Conservation (phyloP, 2,329 filamentous ascomycete species). For the Coniella lustricola region DNA sequence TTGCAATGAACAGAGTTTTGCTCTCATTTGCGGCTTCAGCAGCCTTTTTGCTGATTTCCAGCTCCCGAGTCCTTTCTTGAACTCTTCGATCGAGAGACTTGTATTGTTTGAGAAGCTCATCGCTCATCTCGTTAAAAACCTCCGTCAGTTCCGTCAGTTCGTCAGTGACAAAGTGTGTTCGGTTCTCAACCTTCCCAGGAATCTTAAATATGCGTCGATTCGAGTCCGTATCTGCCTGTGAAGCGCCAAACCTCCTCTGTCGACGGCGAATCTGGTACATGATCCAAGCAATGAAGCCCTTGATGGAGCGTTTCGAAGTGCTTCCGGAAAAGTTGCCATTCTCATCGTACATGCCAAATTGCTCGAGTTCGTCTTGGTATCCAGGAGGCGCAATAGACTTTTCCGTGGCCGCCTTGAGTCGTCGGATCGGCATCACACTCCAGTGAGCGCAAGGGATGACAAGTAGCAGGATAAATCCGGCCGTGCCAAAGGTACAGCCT, state of each 20-base stretch:
- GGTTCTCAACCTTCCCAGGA: conserved; percentile 70
- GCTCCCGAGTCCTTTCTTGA: conserved; percentile 69
- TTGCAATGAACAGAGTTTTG: conserved; percentile 96
- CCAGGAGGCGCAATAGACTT: conserved; percentile 63
- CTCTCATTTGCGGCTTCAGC: conserved; percentile 94
- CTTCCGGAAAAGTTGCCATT: conserved; percentile 36
- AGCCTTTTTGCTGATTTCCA: conserved; percentile 84
- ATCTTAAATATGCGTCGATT: conserved; percentile 66
- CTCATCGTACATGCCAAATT: conserved; percentile 38
- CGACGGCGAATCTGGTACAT: conserved; percentile 28
- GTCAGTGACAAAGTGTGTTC: conserved; percentile 70
- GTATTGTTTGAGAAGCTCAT: conserved; percentile 83
- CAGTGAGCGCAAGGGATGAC: conserved; percentile 75
- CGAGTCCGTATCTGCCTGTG: conserved; percentile 31
- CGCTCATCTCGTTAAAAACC: conserved; percentile 91
- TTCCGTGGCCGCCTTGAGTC: conserved; percentile 67
- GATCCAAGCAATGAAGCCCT: conserved; percentile 33
- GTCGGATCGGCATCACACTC: conserved; percentile 71
- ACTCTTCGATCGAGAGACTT: conserved; percentile 78
- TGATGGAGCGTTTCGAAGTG: conserved; percentile 37
- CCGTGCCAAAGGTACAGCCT: conserved; percentile 77
- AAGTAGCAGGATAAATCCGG: conserved; percentile 63
- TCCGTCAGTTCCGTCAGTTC: conserved; percentile 76
- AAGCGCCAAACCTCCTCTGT: conserved; percentile 21
- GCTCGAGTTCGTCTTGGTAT: conserved; percentile 41